Conservation (phyloP, 106 monocot species). For the Acanthochlamys bracteata region DNA sequence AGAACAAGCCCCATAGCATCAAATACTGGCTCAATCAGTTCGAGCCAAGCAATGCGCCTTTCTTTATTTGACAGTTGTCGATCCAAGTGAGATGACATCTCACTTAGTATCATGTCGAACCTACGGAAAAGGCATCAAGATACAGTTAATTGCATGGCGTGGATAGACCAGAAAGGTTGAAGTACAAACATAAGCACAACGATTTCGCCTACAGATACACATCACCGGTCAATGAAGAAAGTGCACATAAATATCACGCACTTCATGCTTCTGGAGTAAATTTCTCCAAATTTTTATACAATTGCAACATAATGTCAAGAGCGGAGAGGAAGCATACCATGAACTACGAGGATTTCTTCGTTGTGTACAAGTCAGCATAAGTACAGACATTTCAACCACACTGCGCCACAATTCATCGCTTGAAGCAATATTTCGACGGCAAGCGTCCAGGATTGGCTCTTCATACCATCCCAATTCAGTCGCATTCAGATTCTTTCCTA, state of each 20-base stretch:
- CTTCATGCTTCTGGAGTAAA: too few species aligned
- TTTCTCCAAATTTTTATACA: too few species aligned
- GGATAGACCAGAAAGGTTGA: too few species aligned
- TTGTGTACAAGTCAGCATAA: slow-evolving; percentile 56
- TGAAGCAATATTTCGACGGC: slow-evolving; percentile 71
- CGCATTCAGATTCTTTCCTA: slow-evolving; percentile 68
- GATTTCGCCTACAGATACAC: too few species aligned
- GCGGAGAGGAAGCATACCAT: slow-evolving; percentile 38
- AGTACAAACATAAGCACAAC: too few species aligned
- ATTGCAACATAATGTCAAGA: too few species aligned
- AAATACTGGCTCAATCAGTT: slow-evolving; percentile 66
- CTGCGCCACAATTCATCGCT: slow-evolving; percentile 72
- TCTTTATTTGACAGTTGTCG: slow-evolving; percentile 75
- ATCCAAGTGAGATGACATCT: slow-evolving; percentile 91
- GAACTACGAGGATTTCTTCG: slow-evolving; percentile 70
- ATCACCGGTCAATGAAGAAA: too few species aligned
- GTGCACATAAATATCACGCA: too few species aligned
- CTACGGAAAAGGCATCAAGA: slow-evolving; percentile 19
- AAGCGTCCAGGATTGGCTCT: slow-evolving; percentile 86
- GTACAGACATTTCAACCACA: slow-evolving; percentile 76
- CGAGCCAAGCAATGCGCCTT: slow-evolving; percentile 73
- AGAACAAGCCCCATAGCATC: slow-evolving; percentile 81
- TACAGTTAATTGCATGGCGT: too few species aligned
- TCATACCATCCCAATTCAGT: slow-evolving; percentile 82
- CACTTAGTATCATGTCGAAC: slow-evolving; percentile 72